Evolutionary conservation across 331 rosid species (phyloP).

Genomic region (Quercus tomentella): DNA sequence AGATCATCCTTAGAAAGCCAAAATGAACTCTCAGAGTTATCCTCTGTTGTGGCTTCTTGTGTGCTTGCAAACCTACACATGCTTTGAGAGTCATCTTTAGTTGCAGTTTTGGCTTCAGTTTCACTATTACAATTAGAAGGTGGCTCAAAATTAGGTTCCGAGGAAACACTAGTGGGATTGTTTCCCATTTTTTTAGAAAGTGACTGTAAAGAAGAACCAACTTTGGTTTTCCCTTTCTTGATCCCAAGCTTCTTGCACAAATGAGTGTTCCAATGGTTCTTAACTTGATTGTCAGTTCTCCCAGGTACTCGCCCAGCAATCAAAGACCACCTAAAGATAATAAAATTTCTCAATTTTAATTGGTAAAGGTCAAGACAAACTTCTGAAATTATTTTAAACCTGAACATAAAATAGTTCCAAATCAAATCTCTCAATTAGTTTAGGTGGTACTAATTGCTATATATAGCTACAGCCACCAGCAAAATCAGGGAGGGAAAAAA

Average conservation of each 20-base stretch:
- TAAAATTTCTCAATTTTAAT: too few relatives aligned
- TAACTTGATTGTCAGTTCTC: conserved; percentile 29
- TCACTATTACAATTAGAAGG: neutral
- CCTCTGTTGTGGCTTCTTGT: conserved; percentile 2
- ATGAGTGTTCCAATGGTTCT: conserved; percentile 29
- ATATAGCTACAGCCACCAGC: too few relatives aligned
- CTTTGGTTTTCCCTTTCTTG: neutral
- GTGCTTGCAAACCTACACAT: neutral
- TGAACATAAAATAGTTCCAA: too few relatives aligned
- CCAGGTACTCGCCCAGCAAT: conserved; percentile 36
- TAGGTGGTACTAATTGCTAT: too few relatives aligned
- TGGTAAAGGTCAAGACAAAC: too few relatives aligned
- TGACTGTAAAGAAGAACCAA: neutral
- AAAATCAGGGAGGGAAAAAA: too few relatives aligned
- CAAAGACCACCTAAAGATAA: conserved; percentile 29
- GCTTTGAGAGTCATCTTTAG: neutral
- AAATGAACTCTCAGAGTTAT: conserved; percentile 2
- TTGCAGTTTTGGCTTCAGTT: neutral
- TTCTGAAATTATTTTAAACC: too few relatives aligned
- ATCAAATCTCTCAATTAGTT: too few relatives aligned
- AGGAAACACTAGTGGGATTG: neutral
- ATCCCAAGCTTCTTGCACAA: conserved; percentile 24
- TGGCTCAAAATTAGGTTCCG: neutral
- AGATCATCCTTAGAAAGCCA: conserved; percentile 13
- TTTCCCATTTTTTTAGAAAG: neutral